Conservation (phyloP, 1,284 basidiomycete species). For the Athelia sp. region DNA sequence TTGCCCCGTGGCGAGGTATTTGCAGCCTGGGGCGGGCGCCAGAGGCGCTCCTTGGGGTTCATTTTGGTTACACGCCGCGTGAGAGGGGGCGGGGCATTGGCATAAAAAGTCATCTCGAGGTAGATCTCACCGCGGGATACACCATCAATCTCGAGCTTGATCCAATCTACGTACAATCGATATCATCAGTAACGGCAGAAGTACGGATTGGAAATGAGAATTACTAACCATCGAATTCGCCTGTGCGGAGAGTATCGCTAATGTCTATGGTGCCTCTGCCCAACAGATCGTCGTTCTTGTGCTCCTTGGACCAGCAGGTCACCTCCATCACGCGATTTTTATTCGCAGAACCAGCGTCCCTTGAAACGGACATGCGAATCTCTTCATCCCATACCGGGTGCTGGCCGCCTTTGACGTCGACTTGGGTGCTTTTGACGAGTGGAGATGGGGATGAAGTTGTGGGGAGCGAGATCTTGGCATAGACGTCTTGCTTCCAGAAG, state of each 20-base stretch:
- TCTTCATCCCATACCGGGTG: slow-evolving; percentile 78
- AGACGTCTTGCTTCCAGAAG: slow-evolving; percentile 77
- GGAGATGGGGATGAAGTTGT: slow-evolving; percentile 25
- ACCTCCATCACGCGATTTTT: slow-evolving; percentile 56
- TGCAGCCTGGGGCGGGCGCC: slow-evolving; percentile 19
- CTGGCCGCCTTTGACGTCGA: slow-evolving; percentile 70
- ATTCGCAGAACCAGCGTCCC: slow-evolving; percentile 27
- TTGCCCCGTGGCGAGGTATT: slow-evolving; percentile 7
- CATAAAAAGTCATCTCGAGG: slow-evolving; percentile 74
- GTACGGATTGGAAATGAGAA: background rate
- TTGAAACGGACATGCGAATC: slow-evolving; percentile 54
- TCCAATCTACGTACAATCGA: slow-evolving; percentile 54
- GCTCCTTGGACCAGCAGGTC: slow-evolving; percentile 62
- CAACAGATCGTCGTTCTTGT: slow-evolving; percentile 51
- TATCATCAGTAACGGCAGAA: slow-evolving; percentile 4
- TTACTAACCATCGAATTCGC: slow-evolving; percentile 71
- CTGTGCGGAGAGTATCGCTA: slow-evolving; percentile 57
- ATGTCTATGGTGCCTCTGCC: slow-evolving; percentile 63
- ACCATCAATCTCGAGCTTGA: slow-evolving; percentile 50
- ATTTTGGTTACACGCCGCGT: slow-evolving; percentile 35
- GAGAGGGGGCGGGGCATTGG: slow-evolving; percentile 50
- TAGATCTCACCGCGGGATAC: slow-evolving; percentile 65
- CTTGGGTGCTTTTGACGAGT: slow-evolving; percentile 47
- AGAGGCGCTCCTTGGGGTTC: slow-evolving; percentile 36
- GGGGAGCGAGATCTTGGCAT: slow-evolving; percentile 35